Percentiles rank a stretch among this genome's conserved stretches.
phyloP scores from a whole-genome alignment of 2,329 filamentous ascomycete genomes.

The Botryotinia convoluta region DNA sequence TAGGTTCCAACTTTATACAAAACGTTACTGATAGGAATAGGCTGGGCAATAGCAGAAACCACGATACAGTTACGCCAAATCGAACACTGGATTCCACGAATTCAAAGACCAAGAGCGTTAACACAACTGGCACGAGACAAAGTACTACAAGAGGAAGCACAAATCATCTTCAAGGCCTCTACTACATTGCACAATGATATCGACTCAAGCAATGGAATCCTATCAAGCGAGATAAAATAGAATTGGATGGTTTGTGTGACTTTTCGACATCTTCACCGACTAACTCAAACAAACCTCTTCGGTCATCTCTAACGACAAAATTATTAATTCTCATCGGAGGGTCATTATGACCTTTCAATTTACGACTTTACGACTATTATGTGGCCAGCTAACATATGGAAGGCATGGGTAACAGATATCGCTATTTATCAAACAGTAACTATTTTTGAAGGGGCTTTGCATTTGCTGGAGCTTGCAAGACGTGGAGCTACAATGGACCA shows the following conservation, averaged over 20 bases:
- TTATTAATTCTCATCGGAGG: neutral
- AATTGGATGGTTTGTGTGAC: neutral
- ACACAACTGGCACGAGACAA: slow-evolving; percentile 19
- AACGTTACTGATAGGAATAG: slow-evolving; percentile 12
- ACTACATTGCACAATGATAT: neutral
- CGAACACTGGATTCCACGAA: slow-evolving; percentile 16
- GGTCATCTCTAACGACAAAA: neutral
- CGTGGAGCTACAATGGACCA: neutral
- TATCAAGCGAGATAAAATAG: neutral
- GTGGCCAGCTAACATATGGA: neutral
- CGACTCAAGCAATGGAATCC: neutral
- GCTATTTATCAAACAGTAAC: slow-evolving; percentile 13
- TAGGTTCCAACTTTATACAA: no score
- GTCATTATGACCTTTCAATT: neutral
- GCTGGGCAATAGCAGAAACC: slow-evolving; percentile 16
- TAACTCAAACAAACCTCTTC: neutral
- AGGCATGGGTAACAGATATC: slow-evolving; percentile 12
- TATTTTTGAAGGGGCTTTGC: slow-evolving; percentile 12
- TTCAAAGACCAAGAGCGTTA: slow-evolving; percentile 11
- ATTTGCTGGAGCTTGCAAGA: slow-evolving; percentile 2
- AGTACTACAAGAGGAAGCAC: neutral
- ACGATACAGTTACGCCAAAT: slow-evolving; percentile 10
- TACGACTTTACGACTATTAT: slow-evolving; percentile 7
- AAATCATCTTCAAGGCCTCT: neutral
- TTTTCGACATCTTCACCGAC: neutral